Evolutionary conservation across 2,329 filamentous ascomycete species (phyloP), one percentile per base, ranked within the genome.

Genomic region (Fusarium sp.): DNA sequence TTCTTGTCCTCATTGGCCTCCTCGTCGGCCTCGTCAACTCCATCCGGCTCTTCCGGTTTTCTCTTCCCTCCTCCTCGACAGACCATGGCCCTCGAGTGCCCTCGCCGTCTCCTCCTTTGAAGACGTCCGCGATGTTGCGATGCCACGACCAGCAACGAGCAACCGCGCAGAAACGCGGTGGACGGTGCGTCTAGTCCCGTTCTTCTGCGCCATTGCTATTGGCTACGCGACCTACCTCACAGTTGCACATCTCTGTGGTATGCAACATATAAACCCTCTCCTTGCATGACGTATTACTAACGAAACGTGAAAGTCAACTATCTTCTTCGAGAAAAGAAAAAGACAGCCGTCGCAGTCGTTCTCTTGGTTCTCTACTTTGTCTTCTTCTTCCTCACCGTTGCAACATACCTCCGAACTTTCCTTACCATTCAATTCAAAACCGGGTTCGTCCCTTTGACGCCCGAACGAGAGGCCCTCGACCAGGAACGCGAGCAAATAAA

Each of bases 301-400:
- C 42, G 54, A 64, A 38, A 20, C 20, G 16, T 22, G 42, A 47
- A 34, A 80, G 93, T 96, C 75, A 85, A 93, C 76, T 95, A 94
- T 80, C 88, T 97, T 54, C 85, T 95, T 70, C 82, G 78, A 75
- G 77, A 80, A 54, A 80, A 78, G 81, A 82, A 79, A 83, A 88
- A 84, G 79, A 69, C 84, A 67, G 87, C 89, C 63, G 84, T 91
- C 34, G 94, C 91, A 47, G 88, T 92, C 67, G 90, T 89, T 14
- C 89, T 98, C 65, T 85, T 97, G 52, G 88, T 91, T 31, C 82
- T 95, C 27, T 95, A 94, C 83, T 93, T 93, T 78, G 62, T 95
- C 62, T 86, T 97, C 63, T 85, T 98, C 52, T 75, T 93, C 18
- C 86, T 93, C 34, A 89, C 94, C 78, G 79, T 92, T 27, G 77